Evolutionary conservation across 106 monocot species (phyloP).

Genomic region (Allium sativum): DNA sequence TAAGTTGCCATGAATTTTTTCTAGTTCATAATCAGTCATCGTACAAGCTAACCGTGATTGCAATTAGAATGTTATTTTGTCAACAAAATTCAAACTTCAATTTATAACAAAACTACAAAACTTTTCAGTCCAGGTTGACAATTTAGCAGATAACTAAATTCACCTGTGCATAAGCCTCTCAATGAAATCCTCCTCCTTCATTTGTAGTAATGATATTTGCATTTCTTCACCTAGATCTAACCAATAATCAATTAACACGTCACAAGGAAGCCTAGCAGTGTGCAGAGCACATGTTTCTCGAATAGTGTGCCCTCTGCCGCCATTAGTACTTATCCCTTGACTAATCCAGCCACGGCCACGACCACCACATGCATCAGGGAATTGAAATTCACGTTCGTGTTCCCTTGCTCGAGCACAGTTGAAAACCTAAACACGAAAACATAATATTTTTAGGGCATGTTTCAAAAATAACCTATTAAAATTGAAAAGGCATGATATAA

Average conservation of each 20-base stretch:
- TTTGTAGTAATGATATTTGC: slow-evolving; percentile 56
- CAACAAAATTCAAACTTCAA: no score
- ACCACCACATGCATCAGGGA: slow-evolving; percentile 98
- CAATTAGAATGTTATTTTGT: no score
- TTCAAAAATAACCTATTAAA: no score
- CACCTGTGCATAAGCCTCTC: slow-evolving; percentile 94
- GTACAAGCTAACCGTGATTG: no score
- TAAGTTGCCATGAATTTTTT: no score
- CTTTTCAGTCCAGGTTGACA: no score
- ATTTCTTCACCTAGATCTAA: slow-evolving; percentile 75
- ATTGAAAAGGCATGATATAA: no score
- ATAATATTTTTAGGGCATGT: no score
- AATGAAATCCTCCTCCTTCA: slow-evolving; percentile 99
- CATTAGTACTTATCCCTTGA: slow-evolving; percentile 58
- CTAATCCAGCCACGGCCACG: slow-evolving; percentile 97
- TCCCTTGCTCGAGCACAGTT: slow-evolving; percentile 80
- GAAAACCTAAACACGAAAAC: slow-evolving; percentile 55
- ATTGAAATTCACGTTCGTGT: slow-evolving; percentile 78
- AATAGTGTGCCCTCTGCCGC: slow-evolving; percentile 70
- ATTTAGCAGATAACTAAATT: neutral
- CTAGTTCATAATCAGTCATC: no score
- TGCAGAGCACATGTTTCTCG: slow-evolving; percentile 96
- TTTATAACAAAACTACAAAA: no score
- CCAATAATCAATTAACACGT: slow-evolving; percentile 86
- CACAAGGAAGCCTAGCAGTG: slow-evolving; percentile 89